phyloP scores from a whole-genome alignment of 2,329 filamentous ascomycete genomes.

The Lanzia echinophila region DNA sequence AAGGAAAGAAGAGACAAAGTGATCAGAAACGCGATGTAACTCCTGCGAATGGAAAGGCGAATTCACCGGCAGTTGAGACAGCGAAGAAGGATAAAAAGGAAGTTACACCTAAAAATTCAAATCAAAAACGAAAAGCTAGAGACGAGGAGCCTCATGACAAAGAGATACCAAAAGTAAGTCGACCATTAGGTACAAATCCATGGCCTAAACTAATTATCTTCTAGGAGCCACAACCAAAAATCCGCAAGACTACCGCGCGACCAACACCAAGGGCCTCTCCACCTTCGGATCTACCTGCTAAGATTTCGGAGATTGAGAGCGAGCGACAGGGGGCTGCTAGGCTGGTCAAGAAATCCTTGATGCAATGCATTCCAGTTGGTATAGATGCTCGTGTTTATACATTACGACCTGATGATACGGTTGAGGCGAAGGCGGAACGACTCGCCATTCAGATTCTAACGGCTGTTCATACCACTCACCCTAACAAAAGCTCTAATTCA shows the following conservation, averaged over 20 bases:
- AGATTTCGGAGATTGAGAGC: slow-evolving; percentile 51
- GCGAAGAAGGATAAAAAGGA: slow-evolving; percentile 30
- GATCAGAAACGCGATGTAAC: slow-evolving; percentile 47
- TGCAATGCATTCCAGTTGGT: slow-evolving; percentile 57
- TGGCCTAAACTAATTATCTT: neutral
- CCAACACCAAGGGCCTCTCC: slow-evolving; percentile 29
- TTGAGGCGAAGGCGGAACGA: slow-evolving; percentile 58
- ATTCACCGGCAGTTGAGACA: slow-evolving; percentile 18
- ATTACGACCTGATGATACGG: slow-evolving; percentile 56
- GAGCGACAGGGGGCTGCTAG: slow-evolving; percentile 62
- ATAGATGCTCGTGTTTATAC: slow-evolving; percentile 59
- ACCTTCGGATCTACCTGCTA: slow-evolving; percentile 40
- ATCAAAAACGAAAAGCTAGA: slow-evolving; percentile 36
- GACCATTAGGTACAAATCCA: slow-evolving; percentile 5
- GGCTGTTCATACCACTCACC: slow-evolving; percentile 52
- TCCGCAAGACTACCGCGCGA: slow-evolving; percentile 50
- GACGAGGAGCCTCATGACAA: slow-evolving; percentile 51
- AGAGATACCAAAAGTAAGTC: slow-evolving; percentile 40
- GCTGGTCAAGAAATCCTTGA: slow-evolving; percentile 63
- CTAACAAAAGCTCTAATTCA: slow-evolving; percentile 43
- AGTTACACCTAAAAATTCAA: slow-evolving; percentile 14
- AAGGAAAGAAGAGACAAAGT: slow-evolving; percentile 55
- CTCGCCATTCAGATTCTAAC: slow-evolving; percentile 78
- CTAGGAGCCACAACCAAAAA: slow-evolving; percentile 40
- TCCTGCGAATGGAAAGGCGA: slow-evolving; percentile 32